phyloP scores from a whole-genome alignment of 345 rosid species.

The Camelina laxa region DNA sequence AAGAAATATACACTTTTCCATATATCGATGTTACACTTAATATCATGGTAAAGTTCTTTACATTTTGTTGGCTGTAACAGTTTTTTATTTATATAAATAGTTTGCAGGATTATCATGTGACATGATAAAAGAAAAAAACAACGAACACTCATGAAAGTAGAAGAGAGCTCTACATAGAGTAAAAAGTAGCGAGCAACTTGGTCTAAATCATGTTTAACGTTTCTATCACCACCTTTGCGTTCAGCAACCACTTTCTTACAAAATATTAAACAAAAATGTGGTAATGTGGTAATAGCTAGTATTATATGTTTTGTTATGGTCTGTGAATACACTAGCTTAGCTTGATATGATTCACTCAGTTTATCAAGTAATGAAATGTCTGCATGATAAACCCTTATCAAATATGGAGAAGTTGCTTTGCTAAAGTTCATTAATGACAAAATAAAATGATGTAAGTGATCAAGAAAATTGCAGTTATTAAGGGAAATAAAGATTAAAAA shows the following conservation, averaged over 20 bases:
- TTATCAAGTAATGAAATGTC: neutral
- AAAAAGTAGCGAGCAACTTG: conserved; percentile 31
- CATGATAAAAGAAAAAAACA: neutral
- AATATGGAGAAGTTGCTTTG: neutral
- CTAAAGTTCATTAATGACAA: neutral
- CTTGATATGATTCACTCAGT: neutral
- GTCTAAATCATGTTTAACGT: conserved; percentile 32
- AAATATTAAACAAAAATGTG: neutral
- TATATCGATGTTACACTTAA: conserved; percentile 1
- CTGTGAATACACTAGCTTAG: conserved; percentile 8
- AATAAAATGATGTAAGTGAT: neutral
- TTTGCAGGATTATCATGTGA: conserved; percentile 31
- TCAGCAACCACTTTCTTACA: conserved; percentile 12
- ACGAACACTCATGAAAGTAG: conserved; percentile 31
- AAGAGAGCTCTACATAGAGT: conserved; percentile 13
- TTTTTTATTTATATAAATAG: neutral
- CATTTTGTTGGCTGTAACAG: conserved; percentile 11
- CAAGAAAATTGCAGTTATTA: neutral
- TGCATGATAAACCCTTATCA: neutral
- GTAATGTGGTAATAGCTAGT: neutral
- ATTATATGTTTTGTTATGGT: neutral
- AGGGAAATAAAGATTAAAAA: too few relatives aligned
- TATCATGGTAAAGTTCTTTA: neutral
- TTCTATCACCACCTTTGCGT: conserved; percentile 11
- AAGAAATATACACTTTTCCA: conserved; percentile 7